A percentile compares a stretch with the other conserved stretches of the same genome.
phyloP scores from a whole-genome alignment of 805 yeast species.

The Candida quercuum region DNA sequence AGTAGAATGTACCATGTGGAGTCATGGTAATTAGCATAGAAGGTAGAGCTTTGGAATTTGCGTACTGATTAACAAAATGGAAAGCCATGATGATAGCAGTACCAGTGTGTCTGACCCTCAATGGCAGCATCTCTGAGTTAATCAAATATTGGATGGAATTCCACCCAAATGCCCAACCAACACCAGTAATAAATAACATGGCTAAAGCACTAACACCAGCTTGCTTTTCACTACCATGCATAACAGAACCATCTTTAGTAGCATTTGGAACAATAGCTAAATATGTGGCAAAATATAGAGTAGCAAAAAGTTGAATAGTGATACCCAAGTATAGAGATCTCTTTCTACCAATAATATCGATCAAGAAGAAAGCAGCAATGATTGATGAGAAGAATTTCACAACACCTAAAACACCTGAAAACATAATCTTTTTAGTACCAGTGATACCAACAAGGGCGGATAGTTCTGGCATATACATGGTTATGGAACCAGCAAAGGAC shows the following conservation, averaged over 20 bases:
- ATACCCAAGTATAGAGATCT: conserved; percentile 45
- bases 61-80: conserved; percentile 53
- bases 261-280: conserved; percentile 41
- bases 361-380: conserved; percentile 45
- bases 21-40: conserved; percentile 41
- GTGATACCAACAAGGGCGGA: conserved; percentile 42
- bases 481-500: conserved; percentile 54
- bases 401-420: conserved; percentile 49
- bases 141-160: conserved; percentile 50
- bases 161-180: conserved; percentile 58
- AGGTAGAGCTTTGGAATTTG: conserved; percentile 52
- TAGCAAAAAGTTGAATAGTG: conserved; percentile 34
- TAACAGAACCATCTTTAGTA: conserved; percentile 24
- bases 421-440: conserved; percentile 35
- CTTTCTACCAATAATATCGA: conserved; percentile 50
- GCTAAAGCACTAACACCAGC: conserved; percentile 48
- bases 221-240: conserved; percentile 27
- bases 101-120: conserved; percentile 43
- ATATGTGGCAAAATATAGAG: conserved; percentile 43
- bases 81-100: conserved; percentile 48
- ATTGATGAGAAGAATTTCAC: conserved; percentile 47
- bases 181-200: conserved; percentile 43
- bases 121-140: conserved; percentile 51
- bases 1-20: conserved; percentile 45
- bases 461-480: conserved; percentile 51